Evolutionary conservation across 345 rosid species (phyloP).

Genomic region (Leavenworthia alabamica): DNA sequence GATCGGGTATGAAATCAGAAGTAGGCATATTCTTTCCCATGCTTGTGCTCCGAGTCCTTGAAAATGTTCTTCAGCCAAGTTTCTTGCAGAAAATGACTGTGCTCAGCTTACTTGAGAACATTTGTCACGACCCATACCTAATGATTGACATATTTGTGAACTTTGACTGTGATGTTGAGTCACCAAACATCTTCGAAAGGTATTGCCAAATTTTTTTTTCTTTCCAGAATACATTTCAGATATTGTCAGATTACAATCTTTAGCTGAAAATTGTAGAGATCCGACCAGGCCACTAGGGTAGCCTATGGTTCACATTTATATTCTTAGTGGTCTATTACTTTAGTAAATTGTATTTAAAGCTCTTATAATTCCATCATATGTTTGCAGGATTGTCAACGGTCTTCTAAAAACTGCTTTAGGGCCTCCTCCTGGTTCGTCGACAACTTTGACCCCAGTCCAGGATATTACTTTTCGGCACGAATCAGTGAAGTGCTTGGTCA

Average conservation of each 20-base stretch:
- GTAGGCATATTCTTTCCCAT: conserved; percentile 94
- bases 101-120: conserved; percentile 73
- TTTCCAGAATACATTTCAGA: neutral
- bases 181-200: conserved; percentile 96
- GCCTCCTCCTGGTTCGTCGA: conserved; percentile 84
- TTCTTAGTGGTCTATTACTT: conserved; percentile 11
- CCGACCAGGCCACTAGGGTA: conserved; percentile 11
- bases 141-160: conserved; percentile 88
- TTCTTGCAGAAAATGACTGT: conserved; percentile 96
- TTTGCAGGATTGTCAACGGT: conserved; percentile 97
- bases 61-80: conserved; percentile 95
- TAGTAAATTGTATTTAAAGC: conserved; percentile 58
- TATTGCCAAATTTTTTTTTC: conserved; percentile 28
- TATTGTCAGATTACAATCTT: conserved; percentile 7
- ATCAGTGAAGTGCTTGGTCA: conserved; percentile 91
- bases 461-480: conserved; percentile 84
- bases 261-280: neutral
- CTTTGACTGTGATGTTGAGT: conserved; percentile 91
- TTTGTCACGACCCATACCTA: conserved; percentile 67
- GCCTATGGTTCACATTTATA: conserved; percentile 1
- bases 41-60: conserved; percentile 92
- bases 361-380: conserved; percentile 90
- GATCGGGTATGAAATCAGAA: conserved; percentile 80
- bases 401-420: conserved; percentile 93
- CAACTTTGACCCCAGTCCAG: conserved; percentile 76